phyloP scores from a whole-genome alignment of 345 rosid species.

The Sapria himalayana region DNA sequence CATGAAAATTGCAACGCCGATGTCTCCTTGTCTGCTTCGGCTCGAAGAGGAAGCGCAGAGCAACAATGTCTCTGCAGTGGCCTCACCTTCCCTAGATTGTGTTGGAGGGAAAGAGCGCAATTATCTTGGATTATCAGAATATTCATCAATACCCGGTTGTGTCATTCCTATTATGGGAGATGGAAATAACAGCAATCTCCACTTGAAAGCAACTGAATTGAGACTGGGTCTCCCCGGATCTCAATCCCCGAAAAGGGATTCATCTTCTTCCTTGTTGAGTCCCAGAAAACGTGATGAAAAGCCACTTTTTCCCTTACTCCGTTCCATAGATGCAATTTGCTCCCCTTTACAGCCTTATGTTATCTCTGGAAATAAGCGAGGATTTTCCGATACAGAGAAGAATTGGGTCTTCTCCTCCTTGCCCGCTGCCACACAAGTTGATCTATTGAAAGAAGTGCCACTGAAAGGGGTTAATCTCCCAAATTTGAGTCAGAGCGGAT shows the following conservation, averaged over 20 bases:
- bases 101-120: constrained; percentile 40
- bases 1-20: constrained; percentile 20
- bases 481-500: constrained; percentile 12
- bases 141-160: constrained; percentile 63
- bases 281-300: constrained; percentile 46
- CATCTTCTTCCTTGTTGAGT: constrained; percentile 20
- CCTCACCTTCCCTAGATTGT: constrained; percentile 26
- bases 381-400: constrained; percentile 51
- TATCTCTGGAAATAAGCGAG: constrained; percentile 64
- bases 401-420: constrained; percentile 26
- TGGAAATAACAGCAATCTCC: constrained; percentile 33
- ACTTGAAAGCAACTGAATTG: constrained; percentile 67
- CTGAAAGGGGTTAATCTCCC: constrained; percentile 13
- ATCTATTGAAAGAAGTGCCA: constrained; percentile 22
- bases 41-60: constrained; percentile 38
- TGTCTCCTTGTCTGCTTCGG: constrained; percentile 43
- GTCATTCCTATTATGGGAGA: constrained; percentile 23
- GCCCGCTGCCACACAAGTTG: constrained; percentile 19
- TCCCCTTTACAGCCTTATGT: constrained; percentile 24
- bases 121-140: constrained; percentile 57
- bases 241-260: constrained; percentile 44
- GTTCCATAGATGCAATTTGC: constrained; percentile 33
- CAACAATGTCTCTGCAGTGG: constrained; percentile 17
- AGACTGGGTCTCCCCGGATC: constrained; percentile 79
- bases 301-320: constrained; percentile 52